Conservation (phyloP, 345 rosid genomes). For the Linum usitatissimum region DNA sequence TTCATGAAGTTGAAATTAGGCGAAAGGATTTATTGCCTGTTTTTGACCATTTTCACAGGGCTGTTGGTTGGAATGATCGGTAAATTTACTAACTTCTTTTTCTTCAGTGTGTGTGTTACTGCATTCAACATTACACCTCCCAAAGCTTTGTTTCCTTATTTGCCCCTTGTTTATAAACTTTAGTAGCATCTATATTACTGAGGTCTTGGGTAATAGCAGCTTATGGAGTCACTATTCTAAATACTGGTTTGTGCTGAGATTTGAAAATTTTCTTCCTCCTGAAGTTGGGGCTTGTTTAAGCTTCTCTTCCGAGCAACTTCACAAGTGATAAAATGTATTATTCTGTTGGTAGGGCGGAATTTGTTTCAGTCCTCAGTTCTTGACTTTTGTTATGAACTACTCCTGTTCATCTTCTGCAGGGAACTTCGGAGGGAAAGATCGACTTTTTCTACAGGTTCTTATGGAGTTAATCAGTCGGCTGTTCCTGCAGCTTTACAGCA, state of each 20-base stretch:
- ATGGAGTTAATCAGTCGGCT: background rate
- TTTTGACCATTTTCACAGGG: conserved; percentile 59
- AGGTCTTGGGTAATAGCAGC: too few species aligned
- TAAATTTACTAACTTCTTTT: conserved; percentile 13
- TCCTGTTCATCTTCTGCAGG: conserved; percentile 24
- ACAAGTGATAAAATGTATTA: too few species aligned
- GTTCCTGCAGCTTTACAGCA: conserved; percentile 13
- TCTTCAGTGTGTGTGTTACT: background rate
- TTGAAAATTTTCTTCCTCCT: background rate
- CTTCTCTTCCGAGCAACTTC: background rate
- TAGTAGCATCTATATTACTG: too few species aligned
- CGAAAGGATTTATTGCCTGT: conserved; percentile 73
- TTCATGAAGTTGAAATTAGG: conserved; percentile 64
- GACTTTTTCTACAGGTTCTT: conserved; percentile 18
- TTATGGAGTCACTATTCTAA: too few species aligned
- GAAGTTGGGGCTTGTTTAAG: background rate
- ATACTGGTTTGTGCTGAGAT: too few species aligned
- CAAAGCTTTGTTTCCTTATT: background rate
- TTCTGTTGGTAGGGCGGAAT: too few species aligned
- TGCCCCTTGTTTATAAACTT: background rate
- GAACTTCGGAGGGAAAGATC: conserved; percentile 21
- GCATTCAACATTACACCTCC: background rate
- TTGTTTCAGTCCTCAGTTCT: background rate
- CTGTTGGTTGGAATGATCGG: conserved; percentile 51
- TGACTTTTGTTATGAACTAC: too few species aligned